Percentiles rank a stretch among this genome's conserved stretches.
Evolutionary conservation across 495 filamentous ascomycete genomes (phyloP).

Genomic region (Lophiostoma macrostomum): DNA sequence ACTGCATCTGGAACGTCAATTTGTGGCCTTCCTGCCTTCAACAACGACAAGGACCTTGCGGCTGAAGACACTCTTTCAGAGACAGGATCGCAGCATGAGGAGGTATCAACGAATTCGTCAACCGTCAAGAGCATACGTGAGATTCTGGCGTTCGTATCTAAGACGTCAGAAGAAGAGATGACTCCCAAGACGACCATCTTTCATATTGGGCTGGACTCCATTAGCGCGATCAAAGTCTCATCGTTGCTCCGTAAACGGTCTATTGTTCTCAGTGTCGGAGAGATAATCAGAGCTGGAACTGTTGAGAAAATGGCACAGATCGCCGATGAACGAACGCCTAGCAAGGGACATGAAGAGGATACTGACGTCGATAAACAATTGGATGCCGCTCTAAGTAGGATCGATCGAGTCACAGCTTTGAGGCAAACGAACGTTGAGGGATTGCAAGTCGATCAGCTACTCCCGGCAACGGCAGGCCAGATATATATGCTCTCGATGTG

Average conservation of each 20-base stretch:
- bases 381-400: slow-evolving; percentile 36
- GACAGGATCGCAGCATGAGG: not conserved
- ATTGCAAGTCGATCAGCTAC: slow-evolving; percentile 50
- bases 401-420: slow-evolving; percentile 40
- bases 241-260: slow-evolving; percentile 60
- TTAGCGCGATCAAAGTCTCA: slow-evolving; percentile 75
- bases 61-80: slow-evolving; percentile 6
- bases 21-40: slow-evolving; percentile 50
- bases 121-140: slow-evolving; percentile 55
- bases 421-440: slow-evolving; percentile 34
- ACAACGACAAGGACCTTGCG: slow-evolving; percentile 18
- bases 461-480: slow-evolving; percentile 69
- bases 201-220: slow-evolving; percentile 84
- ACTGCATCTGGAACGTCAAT: slow-evolving; percentile 45
- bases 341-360: slow-evolving; percentile 14
- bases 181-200: slow-evolving; percentile 67
- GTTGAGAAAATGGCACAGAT: slow-evolving; percentile 55
- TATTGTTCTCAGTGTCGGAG: slow-evolving; percentile 58
- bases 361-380: slow-evolving; percentile 30
- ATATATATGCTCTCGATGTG: slow-evolving; percentile 67
- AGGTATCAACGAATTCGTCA: slow-evolving; percentile 40
- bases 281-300: slow-evolving; percentile 63
- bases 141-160: slow-evolving; percentile 63
- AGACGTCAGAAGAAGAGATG: slow-evolving; percentile 59
- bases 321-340: slow-evolving; percentile 30